Evolutionary conservation across 306 rosid species (phyloP), one percentile per base, ranked within the genome.

Genomic region (Corylus avellana): DNA sequence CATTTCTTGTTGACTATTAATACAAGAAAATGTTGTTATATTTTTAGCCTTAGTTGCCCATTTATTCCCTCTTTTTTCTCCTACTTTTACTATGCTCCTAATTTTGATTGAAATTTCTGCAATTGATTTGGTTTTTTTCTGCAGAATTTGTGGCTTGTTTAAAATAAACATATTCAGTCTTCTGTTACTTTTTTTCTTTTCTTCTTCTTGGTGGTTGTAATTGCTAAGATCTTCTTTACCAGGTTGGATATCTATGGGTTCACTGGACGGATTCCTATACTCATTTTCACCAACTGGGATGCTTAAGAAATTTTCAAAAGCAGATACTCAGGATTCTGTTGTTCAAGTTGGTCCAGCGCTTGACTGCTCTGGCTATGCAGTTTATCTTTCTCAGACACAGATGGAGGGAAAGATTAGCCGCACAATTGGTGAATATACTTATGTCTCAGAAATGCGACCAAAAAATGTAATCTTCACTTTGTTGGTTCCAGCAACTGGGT

Each of bases 211-310:
- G 46, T 42, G 46, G n/a, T 9, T 42, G 51, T 68, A 18, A 18
- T 68, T 68, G 7, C 44, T 42, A 39, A 12, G 72, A n/a, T n/a
- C 50, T 29, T 62, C 27, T 39, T 17, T 68, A 25, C 84, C 75
- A 91, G 98, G 98, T 77, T 91, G 97, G 94, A 75, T 91, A 76
- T 91, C 94, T 32, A 82, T 91, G 58, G 97, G 93, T 71, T 93
- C 98, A 4, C 77, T 90, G 79, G 97, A 93, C 67, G 98, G 94
- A 35, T 91, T 84, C 78, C 75, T 93, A 3, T 93, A 90, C 82
- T 86, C 92, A 14, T 88, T 90, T 87, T 93, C 98, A 18, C 97
- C 94, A 11, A 77, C 84, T 9, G 97, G 97, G 70, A 54, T 74
- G 59, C 91, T 90, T 25, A 84, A 84, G 83, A 91, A 88, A 86